Percentiles rank a stretch among this genome's conserved stretches.
Evolutionary conservation across 2,329 filamentous ascomycete species (phyloP).

Genomic region (Exophiala lecanii-corni): DNA sequence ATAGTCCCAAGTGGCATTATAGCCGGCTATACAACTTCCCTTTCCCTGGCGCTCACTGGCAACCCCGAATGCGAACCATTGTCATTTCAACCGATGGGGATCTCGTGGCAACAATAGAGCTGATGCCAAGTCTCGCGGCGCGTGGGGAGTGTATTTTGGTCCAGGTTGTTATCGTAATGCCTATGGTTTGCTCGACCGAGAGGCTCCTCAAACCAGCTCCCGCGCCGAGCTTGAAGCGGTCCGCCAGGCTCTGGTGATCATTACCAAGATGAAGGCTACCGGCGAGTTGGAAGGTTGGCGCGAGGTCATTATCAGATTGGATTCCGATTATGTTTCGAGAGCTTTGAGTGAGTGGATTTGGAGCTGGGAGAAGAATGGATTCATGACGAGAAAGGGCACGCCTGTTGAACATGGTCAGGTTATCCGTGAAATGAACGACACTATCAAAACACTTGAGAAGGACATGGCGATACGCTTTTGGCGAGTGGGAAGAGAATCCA

Average conservation of each 20-base stretch:
- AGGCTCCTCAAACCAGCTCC: slow-evolving; percentile 44
- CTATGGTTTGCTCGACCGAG: slow-evolving; percentile 11
- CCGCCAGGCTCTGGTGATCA: slow-evolving; percentile 42
- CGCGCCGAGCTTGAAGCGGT: slow-evolving; percentile 54
- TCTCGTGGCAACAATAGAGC: slow-evolving; percentile 20
- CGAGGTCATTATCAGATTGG: slow-evolving; percentile 49
- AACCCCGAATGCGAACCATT: slow-evolving; percentile 22
- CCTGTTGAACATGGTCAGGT: slow-evolving; percentile 50
- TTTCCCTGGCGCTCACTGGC: slow-evolving; percentile 16
- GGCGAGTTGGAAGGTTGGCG: slow-evolving; percentile 31
- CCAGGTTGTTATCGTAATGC: slow-evolving; percentile 18
- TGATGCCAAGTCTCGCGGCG: slow-evolving; percentile 15
- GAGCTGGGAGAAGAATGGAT: slow-evolving; percentile 44
- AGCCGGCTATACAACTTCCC: slow-evolving; percentile 22
- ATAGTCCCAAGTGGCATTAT: slow-evolving; percentile 24
- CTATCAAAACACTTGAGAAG: slow-evolving; percentile 34
- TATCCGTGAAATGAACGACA: slow-evolving; percentile 46
- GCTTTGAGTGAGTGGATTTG: slow-evolving; percentile 43
- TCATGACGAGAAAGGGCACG: slow-evolving; percentile 35
- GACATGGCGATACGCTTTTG: slow-evolving; percentile 44
- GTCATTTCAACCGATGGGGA: slow-evolving; percentile 22
- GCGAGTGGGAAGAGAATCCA: slow-evolving; percentile 44
- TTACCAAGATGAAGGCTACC: slow-evolving; percentile 14
- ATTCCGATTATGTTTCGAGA: slow-evolving; percentile 49
- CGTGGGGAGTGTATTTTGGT: slow-evolving; percentile 24